Percentiles rank a stretch among this genome's conserved stretches.
Evolutionary conservation across 1,139 yeast genomes (phyloP).

Genomic region (Suhomyces chickasaworum): DNA sequence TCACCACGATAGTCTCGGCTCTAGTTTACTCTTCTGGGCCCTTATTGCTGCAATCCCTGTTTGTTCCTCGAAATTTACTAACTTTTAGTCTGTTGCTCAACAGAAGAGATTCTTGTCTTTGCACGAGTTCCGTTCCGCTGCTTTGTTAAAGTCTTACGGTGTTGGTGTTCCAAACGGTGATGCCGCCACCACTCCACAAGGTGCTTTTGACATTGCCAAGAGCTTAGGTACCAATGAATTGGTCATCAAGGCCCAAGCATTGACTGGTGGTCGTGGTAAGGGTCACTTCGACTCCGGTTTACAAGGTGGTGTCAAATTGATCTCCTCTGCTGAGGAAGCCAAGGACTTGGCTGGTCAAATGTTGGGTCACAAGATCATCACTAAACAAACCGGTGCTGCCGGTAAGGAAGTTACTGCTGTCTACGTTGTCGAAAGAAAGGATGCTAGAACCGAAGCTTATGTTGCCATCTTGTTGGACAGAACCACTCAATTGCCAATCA

Average conservation of each 20-base stretch:
- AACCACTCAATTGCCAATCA: constrained; percentile 83
- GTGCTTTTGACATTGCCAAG: constrained; percentile 81
- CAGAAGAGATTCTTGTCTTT: constrained; percentile 75
- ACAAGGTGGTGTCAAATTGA: constrained; percentile 95
- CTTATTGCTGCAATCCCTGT: background rate
- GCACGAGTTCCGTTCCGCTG: constrained; percentile 96
- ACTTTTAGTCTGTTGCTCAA: constrained; percentile 21
- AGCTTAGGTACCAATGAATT: constrained; percentile 69
- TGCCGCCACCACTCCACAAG: constrained; percentile 88
- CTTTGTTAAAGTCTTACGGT: constrained; percentile 77
- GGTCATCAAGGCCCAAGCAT: constrained; percentile 97
- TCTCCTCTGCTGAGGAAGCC: constrained; percentile 85
- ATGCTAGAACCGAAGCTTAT: constrained; percentile 92
- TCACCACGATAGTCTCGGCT: background rate
- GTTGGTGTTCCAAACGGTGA: constrained; percentile 90
- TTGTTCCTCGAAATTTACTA: constrained; percentile 16
- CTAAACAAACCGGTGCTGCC: constrained; percentile 97
- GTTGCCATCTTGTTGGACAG: constrained; percentile 95
- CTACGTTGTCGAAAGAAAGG: constrained; percentile 92
- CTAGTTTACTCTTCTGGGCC: too few species aligned
- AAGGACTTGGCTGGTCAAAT: constrained; percentile 82
- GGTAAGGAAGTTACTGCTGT: constrained; percentile 98
- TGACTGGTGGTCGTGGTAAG: constrained; percentile 99
- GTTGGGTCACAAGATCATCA: constrained; percentile 90
- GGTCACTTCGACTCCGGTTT: constrained; percentile 96